Evolutionary conservation across 768 basidiomycete species (phyloP).

Genomic region (Fistulinella prunicolor): DNA sequence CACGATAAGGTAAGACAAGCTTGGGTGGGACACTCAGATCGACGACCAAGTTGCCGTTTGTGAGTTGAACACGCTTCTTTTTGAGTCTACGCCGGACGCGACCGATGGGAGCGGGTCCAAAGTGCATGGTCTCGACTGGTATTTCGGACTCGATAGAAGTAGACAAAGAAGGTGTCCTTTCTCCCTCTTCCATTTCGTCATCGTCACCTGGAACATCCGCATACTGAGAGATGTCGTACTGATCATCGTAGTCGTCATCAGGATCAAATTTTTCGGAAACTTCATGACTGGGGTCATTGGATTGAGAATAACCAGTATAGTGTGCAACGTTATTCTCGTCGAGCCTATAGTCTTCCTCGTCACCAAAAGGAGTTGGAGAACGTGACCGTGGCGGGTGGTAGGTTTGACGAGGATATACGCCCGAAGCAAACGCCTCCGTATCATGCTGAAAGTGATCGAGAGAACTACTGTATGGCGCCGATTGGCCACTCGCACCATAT

Average conservation of each 20-base stretch:
- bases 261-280: conserved; percentile 24
- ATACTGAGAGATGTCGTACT: conserved; percentile 34
- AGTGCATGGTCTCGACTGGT: conserved; percentile 70
- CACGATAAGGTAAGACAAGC: conserved; percentile 68
- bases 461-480: conserved; percentile 31
- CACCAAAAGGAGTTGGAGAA: conserved; percentile 71
- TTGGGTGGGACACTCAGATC: conserved; percentile 83
- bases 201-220: conserved; percentile 22
- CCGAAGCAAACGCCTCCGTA: conserved; percentile 68
- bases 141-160: conserved; percentile 44
- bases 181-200: conserved; percentile 19
- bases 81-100: conserved; percentile 72
- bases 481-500: too few relatives aligned
- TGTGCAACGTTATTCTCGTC: conserved; percentile 55
- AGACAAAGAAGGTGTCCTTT: conserved; percentile 25
- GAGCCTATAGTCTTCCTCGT: conserved; percentile 69
- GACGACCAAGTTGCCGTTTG: conserved; percentile 85
- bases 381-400: conserved; percentile 60
- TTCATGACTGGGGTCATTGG: conserved; percentile 5
- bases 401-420: conserved; percentile 47
- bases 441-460: conserved; percentile 64
- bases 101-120: conserved; percentile 83
- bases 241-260: conserved; percentile 14
- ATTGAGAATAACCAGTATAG: conserved; percentile 43
- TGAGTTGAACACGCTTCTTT: conserved; percentile 81